Percentiles rank a stretch among this genome's conserved stretches.
phyloP scores from a whole-genome alignment of 1,139 yeast species.

The Meyerozyma sp. region DNA sequence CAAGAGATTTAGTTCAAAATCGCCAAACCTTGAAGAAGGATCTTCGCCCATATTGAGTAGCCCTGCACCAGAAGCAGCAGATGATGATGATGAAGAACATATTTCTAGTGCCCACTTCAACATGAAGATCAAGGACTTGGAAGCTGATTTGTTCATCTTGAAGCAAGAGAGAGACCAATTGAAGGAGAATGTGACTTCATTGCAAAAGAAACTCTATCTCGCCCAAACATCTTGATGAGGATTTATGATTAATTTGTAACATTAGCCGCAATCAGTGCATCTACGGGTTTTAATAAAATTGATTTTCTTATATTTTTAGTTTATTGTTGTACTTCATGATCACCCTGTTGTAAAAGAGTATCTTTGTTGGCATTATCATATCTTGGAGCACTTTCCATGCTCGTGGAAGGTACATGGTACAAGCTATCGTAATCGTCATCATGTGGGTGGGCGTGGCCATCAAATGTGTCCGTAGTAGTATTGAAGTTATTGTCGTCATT shows the following conservation, averaged over 20 bases:
- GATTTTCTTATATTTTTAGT: neutral
- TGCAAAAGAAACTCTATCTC: constrained; percentile 54
- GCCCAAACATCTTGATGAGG: constrained; percentile 8
- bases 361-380: neutral
- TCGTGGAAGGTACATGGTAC: neutral
- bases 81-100: constrained; percentile 40
- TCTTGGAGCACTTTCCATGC: neutral
- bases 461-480: neutral
- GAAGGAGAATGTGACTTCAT: constrained; percentile 54
- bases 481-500: neutral
- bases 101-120: constrained; percentile 64
- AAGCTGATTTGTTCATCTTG: constrained; percentile 76
- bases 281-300: neutral
- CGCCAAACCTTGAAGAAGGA: constrained; percentile 15
- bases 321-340: neutral
- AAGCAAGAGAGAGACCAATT: constrained; percentile 82
- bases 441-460: neutral
- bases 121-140: constrained; percentile 73
- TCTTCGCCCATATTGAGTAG: constrained; percentile 1
- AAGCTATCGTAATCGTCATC: constrained; percentile 5
- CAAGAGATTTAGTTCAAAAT: constrained; percentile 28
- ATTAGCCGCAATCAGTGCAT: neutral
- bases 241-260: neutral
- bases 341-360: constrained; percentile 1
- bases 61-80: constrained; percentile 14